Evolutionary conservation across 1,284 basidiomycete genomes (phyloP).

Genomic region (Malassezia arunalokei): DNA sequence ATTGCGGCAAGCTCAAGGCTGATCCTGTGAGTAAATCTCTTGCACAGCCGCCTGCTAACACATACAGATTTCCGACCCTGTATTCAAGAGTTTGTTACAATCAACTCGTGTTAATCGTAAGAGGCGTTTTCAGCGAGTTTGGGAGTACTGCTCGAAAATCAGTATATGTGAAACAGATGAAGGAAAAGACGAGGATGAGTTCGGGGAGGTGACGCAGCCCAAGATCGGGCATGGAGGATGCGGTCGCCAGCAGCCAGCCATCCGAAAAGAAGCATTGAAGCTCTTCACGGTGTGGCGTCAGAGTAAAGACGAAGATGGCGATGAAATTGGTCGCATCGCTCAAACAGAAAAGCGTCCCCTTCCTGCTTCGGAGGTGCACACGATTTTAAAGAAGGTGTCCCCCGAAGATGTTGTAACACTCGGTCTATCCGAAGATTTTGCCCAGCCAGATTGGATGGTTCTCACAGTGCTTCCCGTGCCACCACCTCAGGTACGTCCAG

Average conservation of each 20-base stretch:
- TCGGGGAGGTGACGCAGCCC: conserved; percentile 49
- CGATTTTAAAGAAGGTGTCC: conserved; percentile 53
- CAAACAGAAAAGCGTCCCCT: conserved; percentile 84
- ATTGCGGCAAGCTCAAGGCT: conserved; percentile 93
- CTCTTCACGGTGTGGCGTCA: conserved; percentile 92
- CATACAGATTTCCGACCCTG: conserved; percentile 30
- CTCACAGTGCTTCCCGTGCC: conserved; percentile 93
- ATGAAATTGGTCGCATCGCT: conserved; percentile 50
- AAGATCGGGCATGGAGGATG: conserved; percentile 69
- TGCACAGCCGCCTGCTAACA: background rate
- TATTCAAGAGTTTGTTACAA: conserved; percentile 35
- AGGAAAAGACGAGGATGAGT: conserved; percentile 40
- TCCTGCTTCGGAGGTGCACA: conserved; percentile 73
- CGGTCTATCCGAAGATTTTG: conserved; percentile 87
- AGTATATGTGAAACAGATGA: conserved; percentile 57
- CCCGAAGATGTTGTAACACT: conserved; percentile 85
- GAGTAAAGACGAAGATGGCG: conserved; percentile 73
- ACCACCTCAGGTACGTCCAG: conserved; percentile 92
- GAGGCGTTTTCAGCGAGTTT: conserved; percentile 39
- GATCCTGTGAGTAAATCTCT: conserved; percentile 50
- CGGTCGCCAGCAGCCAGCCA: conserved; percentile 77
- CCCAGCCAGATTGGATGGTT: conserved; percentile 99
- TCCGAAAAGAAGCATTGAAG: conserved; percentile 90
- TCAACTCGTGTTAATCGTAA: conserved; percentile 36
- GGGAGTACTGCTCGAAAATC: conserved; percentile 45